Conservation (phyloP, 2,329 filamentous ascomycete genomes). For the Gliomastix tumulicola region DNA sequence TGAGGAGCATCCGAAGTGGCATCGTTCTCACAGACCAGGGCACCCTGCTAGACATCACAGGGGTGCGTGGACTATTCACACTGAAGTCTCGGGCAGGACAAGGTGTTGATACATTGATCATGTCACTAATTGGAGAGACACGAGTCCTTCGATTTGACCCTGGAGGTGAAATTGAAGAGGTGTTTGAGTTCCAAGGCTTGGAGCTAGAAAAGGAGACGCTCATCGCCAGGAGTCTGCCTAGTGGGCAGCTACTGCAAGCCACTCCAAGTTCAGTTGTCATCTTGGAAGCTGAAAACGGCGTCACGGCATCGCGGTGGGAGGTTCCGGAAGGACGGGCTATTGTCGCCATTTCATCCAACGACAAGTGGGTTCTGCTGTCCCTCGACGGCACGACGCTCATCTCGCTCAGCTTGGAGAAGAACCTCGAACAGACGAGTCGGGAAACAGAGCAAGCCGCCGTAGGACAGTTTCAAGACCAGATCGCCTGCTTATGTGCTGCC, state of each 20-base stretch:
- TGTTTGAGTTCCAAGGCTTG: slow-evolving; percentile 69
- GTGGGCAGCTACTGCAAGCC: slow-evolving; percentile 66
- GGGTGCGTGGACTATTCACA: slow-evolving; percentile 67
- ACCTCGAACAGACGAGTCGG: slow-evolving; percentile 52
- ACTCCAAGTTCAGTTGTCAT: slow-evolving; percentile 59
- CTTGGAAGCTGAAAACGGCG: slow-evolving; percentile 50
- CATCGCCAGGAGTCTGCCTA: slow-evolving; percentile 57
- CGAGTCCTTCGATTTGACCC: slow-evolving; percentile 71
- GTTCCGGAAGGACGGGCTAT: slow-evolving; percentile 49
- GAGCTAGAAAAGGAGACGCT: slow-evolving; percentile 65
- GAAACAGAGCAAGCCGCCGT: slow-evolving; percentile 45
- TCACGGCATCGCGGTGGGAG: slow-evolving; percentile 52
- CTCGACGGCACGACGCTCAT: slow-evolving; percentile 67
- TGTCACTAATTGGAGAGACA: slow-evolving; percentile 79
- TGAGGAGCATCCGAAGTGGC: slow-evolving; percentile 87
- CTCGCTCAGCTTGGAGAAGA: slow-evolving; percentile 55
- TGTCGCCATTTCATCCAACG: slow-evolving; percentile 71
- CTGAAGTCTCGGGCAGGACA: slow-evolving; percentile 43
- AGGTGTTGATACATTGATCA: slow-evolving; percentile 63
- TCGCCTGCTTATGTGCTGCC: slow-evolving; percentile 78
- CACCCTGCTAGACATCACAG: slow-evolving; percentile 69
- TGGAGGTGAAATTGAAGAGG: slow-evolving; percentile 77
- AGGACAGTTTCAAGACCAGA: slow-evolving; percentile 51
- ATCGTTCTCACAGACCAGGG: slow-evolving; percentile 87
- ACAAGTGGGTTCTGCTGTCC: slow-evolving; percentile 63